Conservation (phyloP, 306 rosid genomes). For the Fragaria vesca region DNA sequence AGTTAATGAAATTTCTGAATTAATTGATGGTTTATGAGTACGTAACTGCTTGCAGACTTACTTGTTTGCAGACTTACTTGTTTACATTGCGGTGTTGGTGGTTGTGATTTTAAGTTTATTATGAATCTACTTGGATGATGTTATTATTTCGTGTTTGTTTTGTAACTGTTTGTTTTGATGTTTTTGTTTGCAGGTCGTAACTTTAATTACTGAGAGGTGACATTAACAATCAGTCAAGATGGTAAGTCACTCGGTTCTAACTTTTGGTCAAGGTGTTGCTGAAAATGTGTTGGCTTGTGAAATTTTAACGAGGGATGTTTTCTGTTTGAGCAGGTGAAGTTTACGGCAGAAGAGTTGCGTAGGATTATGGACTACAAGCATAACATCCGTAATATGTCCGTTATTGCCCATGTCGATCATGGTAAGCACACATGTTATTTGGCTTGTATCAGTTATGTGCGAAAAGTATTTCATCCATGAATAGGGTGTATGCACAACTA, state of each 20-base stretch:
- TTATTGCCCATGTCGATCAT: slow-evolving; percentile 90
- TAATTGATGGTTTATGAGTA: not conserved
- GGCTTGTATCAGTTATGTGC: not conserved
- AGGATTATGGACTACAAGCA: slow-evolving; percentile 86
- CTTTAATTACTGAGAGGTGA: not conserved
- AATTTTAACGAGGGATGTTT: slow-evolving; percentile 11
- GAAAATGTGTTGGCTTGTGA: not conserved
- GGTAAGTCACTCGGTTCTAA: slow-evolving; percentile 30
- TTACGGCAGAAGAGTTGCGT: slow-evolving; percentile 84
- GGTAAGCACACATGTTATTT: slow-evolving; percentile 57
- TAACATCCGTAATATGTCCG: slow-evolving; percentile 94
- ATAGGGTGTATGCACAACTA: not conserved
- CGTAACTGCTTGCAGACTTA: not conserved
- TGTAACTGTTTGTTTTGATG: not conserved
- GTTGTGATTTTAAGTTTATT: not conserved
- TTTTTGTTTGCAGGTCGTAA: slow-evolving; percentile 10
- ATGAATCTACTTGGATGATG: not conserved
- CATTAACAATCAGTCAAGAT: slow-evolving; percentile 46
- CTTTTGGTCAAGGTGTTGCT: not conserved
- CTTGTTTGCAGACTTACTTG: not conserved
- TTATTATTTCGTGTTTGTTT: slow-evolving; percentile 7
- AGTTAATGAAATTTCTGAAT: not conserved
- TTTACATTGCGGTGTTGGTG: not conserved
- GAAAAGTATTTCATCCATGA: not conserved
- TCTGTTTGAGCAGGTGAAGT: slow-evolving; percentile 74